Evolutionary conservation across 2,329 filamentous ascomycete species (phyloP).

Genomic region (Seiridium cupressi): DNA sequence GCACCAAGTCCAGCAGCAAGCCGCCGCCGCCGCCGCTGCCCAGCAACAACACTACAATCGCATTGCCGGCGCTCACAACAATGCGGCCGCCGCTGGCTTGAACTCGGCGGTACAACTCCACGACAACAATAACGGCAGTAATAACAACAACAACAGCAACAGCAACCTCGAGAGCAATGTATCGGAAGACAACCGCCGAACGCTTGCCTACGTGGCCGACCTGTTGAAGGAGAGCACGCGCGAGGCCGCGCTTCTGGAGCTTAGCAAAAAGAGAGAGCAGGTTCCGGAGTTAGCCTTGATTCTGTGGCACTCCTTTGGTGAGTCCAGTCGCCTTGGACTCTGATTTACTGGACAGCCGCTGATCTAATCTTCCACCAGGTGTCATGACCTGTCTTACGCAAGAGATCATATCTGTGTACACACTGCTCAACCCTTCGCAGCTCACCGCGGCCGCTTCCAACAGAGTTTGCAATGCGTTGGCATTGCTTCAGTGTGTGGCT

Average conservation of each 20-base stretch:
- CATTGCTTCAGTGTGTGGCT: slow-evolving; percentile 92
- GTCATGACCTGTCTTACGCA: slow-evolving; percentile 98
- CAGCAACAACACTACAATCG: slow-evolving; percentile 70
- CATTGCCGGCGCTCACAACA: slow-evolving; percentile 65
- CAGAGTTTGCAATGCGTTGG: slow-evolving; percentile 94
- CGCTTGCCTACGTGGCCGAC: slow-evolving; percentile 91
- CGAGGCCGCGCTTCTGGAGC: slow-evolving; percentile 87
- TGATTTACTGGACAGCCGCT: slow-evolving; percentile 11
- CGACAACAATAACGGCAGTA: slow-evolving; percentile 55
- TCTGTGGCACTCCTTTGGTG: slow-evolving; percentile 98
- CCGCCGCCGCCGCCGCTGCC: slow-evolving; percentile 51
- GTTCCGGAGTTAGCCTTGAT: slow-evolving; percentile 95
- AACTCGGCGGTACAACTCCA: slow-evolving; percentile 49
- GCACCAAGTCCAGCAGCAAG: slow-evolving; percentile 50
- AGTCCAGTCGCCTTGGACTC: slow-evolving; percentile 26
- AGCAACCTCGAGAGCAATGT: slow-evolving; percentile 41
- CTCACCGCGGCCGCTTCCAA: slow-evolving; percentile 97
- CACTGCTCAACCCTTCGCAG: slow-evolving; percentile 92
- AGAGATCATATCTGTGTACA: slow-evolving; percentile 99
- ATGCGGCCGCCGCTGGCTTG: slow-evolving; percentile 31
- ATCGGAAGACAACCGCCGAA: slow-evolving; percentile 87
- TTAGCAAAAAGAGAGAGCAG: slow-evolving; percentile 98
- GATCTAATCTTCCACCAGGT: slow-evolving; percentile 48
- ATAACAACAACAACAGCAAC: not conserved
- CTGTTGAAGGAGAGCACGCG: slow-evolving; percentile 83